Base-by-base conservation (phyloP, 225 moss, liverwort and hornwort species). In the Polytrichum formosum region DNA sequence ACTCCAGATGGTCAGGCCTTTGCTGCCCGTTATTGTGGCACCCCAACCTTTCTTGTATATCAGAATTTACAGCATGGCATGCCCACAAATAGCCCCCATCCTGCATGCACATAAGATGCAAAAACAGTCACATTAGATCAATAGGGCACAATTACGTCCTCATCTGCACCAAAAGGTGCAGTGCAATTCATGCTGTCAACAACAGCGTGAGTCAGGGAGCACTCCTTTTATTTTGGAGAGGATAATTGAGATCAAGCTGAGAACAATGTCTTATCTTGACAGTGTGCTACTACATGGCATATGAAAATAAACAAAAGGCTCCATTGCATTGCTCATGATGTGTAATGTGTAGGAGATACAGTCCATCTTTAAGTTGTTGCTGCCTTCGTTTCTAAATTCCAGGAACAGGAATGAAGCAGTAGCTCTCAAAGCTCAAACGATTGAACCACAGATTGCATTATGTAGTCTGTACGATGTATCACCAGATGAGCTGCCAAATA, bases 1-100 rank as follows among this genome's bases (percentile, higher is more conserved):
- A 90, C 93, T 21, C 85, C 89, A 68, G 92, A 91, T 73, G 88
- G 85, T 70, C 87, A 87, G 64, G 83, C 65, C 62, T 84, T 93
- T 61, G 96, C 96, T 18, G 73, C 68, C 22, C 87, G 81, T 29
- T 85, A 97, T 64, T 97, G 91, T 74, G 65, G 80, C 73, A 86
- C 90, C 66, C 70, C 80, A 20, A 73, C 88, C 58, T 85, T 85
- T 79, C 73, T 93, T 76, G 90, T 89, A 70, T 90, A 86, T 69
- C 74, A 80, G 54, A 69, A 54, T 19, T 63, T 79, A 79, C 66
- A 9, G n/a, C 23, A 58, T 58, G 58, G 58, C 58, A 58, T 20
- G 58, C 58, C 21, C 58, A 21, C n/a, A 21, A 58, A 9, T 23
- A 23, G 23, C 58, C 58, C 21, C 20, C 58, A 20, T 20, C 21